A percentile compares a stretch with the other conserved stretches of the same genome.
These are phyloP conservation scores for Rhodomyrtus tomentosa DNA, from an alignment of 345 rosid genomes.

Conservation along the genomic window DNA sequence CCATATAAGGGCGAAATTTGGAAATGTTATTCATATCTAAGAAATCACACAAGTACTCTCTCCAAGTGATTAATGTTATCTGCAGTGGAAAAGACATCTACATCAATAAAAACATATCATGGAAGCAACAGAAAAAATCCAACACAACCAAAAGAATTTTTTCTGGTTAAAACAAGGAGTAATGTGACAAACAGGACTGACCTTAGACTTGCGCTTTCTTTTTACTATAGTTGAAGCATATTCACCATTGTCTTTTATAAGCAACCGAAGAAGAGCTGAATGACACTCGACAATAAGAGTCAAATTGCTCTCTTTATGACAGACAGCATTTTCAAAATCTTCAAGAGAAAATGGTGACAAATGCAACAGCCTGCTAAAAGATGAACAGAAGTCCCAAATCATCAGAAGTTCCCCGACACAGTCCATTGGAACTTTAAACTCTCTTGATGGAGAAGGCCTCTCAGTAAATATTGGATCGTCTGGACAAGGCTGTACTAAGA, in stretches of 20 bases:
- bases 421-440: constrained; percentile 64
- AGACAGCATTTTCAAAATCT: constrained; percentile 88
- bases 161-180: not conserved
- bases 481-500: constrained; percentile 51
- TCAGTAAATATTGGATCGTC: constrained; percentile 61
- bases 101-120: not conserved
- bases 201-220: constrained; percentile 62
- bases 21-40: constrained; percentile 47
- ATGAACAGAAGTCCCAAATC: constrained; percentile 96
- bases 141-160: not conserved
- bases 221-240: constrained; percentile 23
- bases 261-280: constrained; percentile 67
- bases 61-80: constrained; percentile 79
- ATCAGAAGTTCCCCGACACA: constrained; percentile 80
- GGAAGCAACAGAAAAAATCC: not conserved
- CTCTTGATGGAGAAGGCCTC: constrained; percentile 71
- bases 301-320: constrained; percentile 82
- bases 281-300: constrained; percentile 69
- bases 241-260: constrained; percentile 42
- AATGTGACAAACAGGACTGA: constrained; percentile 5
- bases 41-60: constrained; percentile 82
- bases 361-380: constrained; percentile 61
- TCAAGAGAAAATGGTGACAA: constrained; percentile 74
- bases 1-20: constrained; percentile 26
- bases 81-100: constrained; percentile 14